Evolutionary conservation across 2,329 filamentous ascomycete genomes (phyloP), one percentile per base, ranked within the genome.

Genomic region (Colletotrichum phormii): DNA sequence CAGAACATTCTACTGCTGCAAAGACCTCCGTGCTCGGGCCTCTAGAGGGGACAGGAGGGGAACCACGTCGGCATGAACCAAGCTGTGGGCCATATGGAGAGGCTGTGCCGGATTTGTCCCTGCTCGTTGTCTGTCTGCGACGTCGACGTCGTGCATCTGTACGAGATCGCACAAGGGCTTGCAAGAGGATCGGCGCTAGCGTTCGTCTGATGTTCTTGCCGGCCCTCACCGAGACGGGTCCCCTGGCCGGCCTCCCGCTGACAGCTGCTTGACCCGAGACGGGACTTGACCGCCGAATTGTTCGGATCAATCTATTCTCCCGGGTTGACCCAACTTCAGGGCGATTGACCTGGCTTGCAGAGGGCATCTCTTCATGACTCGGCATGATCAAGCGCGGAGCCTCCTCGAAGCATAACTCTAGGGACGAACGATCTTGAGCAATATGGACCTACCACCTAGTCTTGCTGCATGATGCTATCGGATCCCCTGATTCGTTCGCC

Each of bases 201-300:
- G 70, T 73, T 74, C 69, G 64, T 73, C 69, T 74, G 70, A 58
- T 70, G 54, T 65, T 64, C 51, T 49, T 24, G 33, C 63, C 63
- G 59, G 68, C 53, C 68, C 51, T 72, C 58, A 59, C 63, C 46
- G 67, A 60, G 58, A 67, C 68, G 54, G 63, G 68, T 33, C 53
- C 54, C 72, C 46, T 71, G 59, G 53, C 42, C 59, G 68, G 71
- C 51, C 33, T 63, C 22, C 72, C 68, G 72, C 58, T 67, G 59
- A 63, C 63, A 67, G 58, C 31, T 63, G n/a, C 15, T 67, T 11
- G 31, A 54, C 73, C 42, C 75, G 59, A 61, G 61, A 64, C 66
- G 66, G 71, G 42, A 67, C 66, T 60, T 71, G 66, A 55, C 31
- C 42, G 54, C 46, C 46, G 29, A 37, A 61, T 18, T 31, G 42